Percentiles rank a stretch among this genome's conserved stretches.
These are phyloP conservation scores for Rhodotorula sp. DNA, from an alignment of 1,284 basidiomycete genomes.

Conservation along the genomic window DNA sequence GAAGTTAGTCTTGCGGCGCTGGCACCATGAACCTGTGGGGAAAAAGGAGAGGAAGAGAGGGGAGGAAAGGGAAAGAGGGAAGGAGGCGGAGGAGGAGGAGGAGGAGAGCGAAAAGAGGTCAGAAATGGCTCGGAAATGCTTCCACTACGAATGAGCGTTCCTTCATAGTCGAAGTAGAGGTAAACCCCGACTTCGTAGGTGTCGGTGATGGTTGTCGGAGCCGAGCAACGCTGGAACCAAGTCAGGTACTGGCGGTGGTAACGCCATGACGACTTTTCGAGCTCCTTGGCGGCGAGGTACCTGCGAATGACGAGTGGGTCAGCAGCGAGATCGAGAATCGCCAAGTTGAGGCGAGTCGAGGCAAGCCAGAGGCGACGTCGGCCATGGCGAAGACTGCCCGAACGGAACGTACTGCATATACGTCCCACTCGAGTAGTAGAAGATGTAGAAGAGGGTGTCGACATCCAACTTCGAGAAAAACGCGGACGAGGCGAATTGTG, in stretches of 20 bases:
- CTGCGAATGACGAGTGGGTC: constrained; percentile 51
- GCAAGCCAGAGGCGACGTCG: not conserved
- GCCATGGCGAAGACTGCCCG: not conserved
- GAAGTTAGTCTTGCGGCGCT: constrained; percentile 97
- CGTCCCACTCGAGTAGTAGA: constrained; percentile 74
- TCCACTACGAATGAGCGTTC: not conserved
- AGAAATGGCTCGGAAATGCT: no score
- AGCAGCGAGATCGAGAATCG: constrained; percentile 12
- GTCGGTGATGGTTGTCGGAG: constrained; percentile 98
- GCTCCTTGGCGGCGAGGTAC: constrained; percentile 92
- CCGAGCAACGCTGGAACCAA: constrained; percentile 99
- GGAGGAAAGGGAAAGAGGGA: not conserved
- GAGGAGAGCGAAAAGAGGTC: not conserved
- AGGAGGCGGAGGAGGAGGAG: not conserved
- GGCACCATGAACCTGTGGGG: constrained; percentile 67
- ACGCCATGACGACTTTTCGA: constrained; percentile 97
- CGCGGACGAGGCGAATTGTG: constrained; percentile 76
- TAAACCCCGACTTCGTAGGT: constrained; percentile 97
- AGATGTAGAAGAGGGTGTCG: constrained; percentile 97
- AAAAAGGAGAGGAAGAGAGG: no score
- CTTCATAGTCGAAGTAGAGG: constrained; percentile 36
- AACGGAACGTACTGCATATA: constrained; percentile 42
- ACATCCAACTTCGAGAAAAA: constrained; percentile 92
- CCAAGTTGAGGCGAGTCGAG: no score
- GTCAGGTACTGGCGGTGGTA: constrained; percentile 99